Percentiles rank a stretch among this genome's conserved stretches.
phyloP scores from a whole-genome alignment of 2,329 filamentous ascomycete genomes.

The Raffaelea albimanens region DNA sequence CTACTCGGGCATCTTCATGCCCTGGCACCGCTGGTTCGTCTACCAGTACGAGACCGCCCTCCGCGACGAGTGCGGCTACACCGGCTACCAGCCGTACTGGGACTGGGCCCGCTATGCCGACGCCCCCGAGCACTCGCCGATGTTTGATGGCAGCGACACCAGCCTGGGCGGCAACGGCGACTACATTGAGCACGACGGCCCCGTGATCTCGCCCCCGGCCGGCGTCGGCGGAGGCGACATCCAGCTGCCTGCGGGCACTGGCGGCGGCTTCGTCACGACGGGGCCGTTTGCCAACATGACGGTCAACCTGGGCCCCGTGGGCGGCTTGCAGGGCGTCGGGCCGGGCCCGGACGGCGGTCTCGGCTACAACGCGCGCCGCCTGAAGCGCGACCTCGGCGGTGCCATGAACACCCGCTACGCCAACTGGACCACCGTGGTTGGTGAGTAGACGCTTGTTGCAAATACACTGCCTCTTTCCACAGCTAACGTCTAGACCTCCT shows the following conservation, averaged over 20 bases:
- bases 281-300: constrained; percentile 33
- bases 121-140: constrained; percentile 35
- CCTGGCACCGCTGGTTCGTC: constrained; percentile 32
- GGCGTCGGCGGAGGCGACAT: constrained; percentile 16
- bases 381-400: constrained; percentile 28
- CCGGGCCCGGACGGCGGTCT: constrained; percentile 21
- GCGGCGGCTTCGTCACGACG: constrained; percentile 41
- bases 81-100: constrained; percentile 35
- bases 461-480: no score
- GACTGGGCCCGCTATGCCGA: constrained; percentile 39
- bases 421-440: constrained; percentile 18
- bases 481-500: constrained; percentile 19
- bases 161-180: constrained; percentile 39
- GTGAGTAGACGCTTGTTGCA: background rate
- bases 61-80: constrained; percentile 30
- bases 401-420: constrained; percentile 21
- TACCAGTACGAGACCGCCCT: constrained; percentile 23
- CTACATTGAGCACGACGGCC: constrained; percentile 20
- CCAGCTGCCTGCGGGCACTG: constrained; percentile 33
- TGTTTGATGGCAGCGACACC: constrained; percentile 45
- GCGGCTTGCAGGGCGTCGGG: constrained; percentile 20
- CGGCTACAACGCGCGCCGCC: constrained; percentile 34
- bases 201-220: constrained; percentile 17
- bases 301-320: constrained; percentile 22
- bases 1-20: constrained; percentile 26